Evolutionary conservation across 805 yeast species (phyloP), one percentile per base, ranked within the genome.

Genomic region (Ogataea glucozyma): DNA sequence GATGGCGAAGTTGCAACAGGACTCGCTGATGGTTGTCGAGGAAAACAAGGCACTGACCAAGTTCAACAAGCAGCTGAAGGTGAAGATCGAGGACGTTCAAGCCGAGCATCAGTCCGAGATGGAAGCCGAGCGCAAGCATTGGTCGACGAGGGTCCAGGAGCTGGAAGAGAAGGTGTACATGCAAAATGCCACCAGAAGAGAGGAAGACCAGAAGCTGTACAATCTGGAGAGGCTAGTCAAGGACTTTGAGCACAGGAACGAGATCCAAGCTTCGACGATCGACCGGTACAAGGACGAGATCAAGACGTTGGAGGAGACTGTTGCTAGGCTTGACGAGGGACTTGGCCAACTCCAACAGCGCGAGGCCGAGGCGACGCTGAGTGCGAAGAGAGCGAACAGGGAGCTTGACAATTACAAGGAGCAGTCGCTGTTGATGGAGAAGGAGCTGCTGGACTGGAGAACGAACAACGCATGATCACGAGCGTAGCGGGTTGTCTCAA

Each of bases 1-100:
- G 13, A 52, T 60, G 43, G 71, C 68, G 31, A 59, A 59, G 11
- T 67, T 74, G 41, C 75, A 80, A 46, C 75, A 75, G 33, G 79
- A 79, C 34, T 72, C 76, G 29, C 66, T 82, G 43, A 78, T 80
- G 38, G 61, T 81, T 4, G 64, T 70, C 18, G 88, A 85, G 60
- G 93, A 85, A 56, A 84, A 82, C 54, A 81, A 79, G 53, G 75
- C 84, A 1, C 57, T 85, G 31, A 76, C 75, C 20, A 81, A 72
- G 47, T 73, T 71, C 46, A 79, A 83, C 52, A 63, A 64, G 26
- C 78, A 79, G 37, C 62, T 85, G 48, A 71, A 66, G 40, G 43
- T 46, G 12, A 76, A 77, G 50, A 65, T 78, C 9, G 59, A 67
- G 21, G 69, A 65, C 5, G 55, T 77, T 20, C 81, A 81, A 50